Evolutionary conservation across 2,329 filamentous ascomycete genomes (phyloP).

Genomic region (Penicillium hordei): DNA sequence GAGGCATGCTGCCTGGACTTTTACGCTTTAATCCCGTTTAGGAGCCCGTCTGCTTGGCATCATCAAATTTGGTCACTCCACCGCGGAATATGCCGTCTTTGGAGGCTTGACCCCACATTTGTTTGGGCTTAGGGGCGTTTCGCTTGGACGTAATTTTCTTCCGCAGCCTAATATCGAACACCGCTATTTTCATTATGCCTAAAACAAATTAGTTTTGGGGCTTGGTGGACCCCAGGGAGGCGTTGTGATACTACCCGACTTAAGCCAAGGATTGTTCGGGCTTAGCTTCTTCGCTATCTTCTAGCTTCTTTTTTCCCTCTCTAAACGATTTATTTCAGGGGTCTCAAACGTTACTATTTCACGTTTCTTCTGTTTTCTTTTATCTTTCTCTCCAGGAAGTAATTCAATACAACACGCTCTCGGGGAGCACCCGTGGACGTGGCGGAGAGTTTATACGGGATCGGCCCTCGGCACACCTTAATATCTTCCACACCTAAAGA

Average conservation of each 20-base stretch:
- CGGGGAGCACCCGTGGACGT: neutral
- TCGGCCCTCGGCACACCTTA: neutral
- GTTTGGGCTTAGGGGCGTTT: neutral
- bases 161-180: neutral
- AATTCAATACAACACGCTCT: neutral
- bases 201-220: neutral
- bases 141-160: neutral
- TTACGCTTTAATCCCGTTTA: conserved; percentile 4
- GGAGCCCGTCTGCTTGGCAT: conserved; percentile 9
- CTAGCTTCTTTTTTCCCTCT: neutral
- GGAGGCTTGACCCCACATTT: neutral
- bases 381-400: no score
- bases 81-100: conserved; percentile 10
- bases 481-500: neutral
- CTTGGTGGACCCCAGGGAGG: neutral
- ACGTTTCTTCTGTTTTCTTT: neutral
- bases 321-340: neutral
- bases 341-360: neutral
- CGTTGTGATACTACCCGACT: neutral
- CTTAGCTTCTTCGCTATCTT: neutral
- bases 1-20: neutral
- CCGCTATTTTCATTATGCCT: neutral
- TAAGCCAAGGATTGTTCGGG: conserved; percentile 7
- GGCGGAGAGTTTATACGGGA: neutral
- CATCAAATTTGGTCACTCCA: conserved; percentile 7